Evolutionary conservation across 176 grass and related monocot species (phyloP), one percentile per base, ranked within the genome.

Genomic region (Eragrostis curvula): DNA sequence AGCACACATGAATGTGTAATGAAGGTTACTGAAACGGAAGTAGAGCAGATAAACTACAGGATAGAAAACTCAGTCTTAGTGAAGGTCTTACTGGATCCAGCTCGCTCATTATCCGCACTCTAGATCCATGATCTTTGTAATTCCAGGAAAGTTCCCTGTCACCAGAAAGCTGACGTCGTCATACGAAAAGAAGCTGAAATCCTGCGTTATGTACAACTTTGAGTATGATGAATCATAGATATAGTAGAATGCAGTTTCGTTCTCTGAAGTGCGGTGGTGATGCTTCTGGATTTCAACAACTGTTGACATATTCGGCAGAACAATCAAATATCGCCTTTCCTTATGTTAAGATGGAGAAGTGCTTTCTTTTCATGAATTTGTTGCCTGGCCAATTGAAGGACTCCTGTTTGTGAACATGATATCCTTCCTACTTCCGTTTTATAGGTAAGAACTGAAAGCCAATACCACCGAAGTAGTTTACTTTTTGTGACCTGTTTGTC

Each of bases 391-490:
- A 58, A 66, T 50, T 68, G 27, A 59, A 67, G 61, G 18, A 48
- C 24, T 25, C 65, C 45, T 51, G 17, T 72, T 72, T 21, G 50
- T 85, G 47, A 85, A 71, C 32, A 58, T 74, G 84, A 80, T 49
- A 24, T 48, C 39, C 1, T 56, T 46, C 2, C 44, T 56, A n/a
- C 46, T 60, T 27, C 17, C 36, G n/a, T n/a, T 30, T 71, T 28
- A 36, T 32, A 46, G 2, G 45, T 40, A 15, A 28, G 23, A 25
- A 59, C 27, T 74, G 50, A 74, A 56, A 79, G 56, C 17, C 16
- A 73, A 12, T 32, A 49, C 25, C 52, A 50, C 15, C 52, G 52
- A 71, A 41, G 43, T 52, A 65, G 15, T 79, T 66, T 49, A 30
- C 58, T 32, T 30, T 48, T 29, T 72, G n/a, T 29, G 62, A 15